phyloP scores from a whole-genome alignment of 768 basidiomycete species.

The Pleurotus cornucopiae region DNA sequence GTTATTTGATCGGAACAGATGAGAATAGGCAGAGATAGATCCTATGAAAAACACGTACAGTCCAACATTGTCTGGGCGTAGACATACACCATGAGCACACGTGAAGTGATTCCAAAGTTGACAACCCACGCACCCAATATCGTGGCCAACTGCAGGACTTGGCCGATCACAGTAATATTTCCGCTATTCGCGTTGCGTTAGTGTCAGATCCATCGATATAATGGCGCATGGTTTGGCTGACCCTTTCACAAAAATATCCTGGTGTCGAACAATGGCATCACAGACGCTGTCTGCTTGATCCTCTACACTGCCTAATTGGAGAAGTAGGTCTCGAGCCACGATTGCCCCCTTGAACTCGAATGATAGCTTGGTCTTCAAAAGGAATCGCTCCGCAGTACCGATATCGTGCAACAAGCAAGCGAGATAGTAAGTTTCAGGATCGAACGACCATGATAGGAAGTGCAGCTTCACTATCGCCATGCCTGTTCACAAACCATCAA shows the following conservation, averaged over 20 bases:
- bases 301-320: conserved; percentile 35
- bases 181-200: conserved; percentile 24
- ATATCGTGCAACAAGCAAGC: conserved; percentile 51
- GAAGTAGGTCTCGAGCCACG: conserved; percentile 44
- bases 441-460: conserved; percentile 42
- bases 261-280: conserved; percentile 47
- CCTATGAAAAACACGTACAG: conserved; percentile 25
- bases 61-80: conserved; percentile 36
- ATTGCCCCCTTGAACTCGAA: conserved; percentile 57
- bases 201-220: background rate
- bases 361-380: conserved; percentile 49
- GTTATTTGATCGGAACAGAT: conserved; percentile 8
- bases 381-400: conserved; percentile 43
- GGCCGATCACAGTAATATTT: conserved; percentile 46
- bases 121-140: conserved; percentile 32
- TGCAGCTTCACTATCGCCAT: conserved; percentile 41
- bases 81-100: conserved; percentile 3
- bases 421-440: conserved; percentile 44
- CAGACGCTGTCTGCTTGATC: conserved; percentile 51
- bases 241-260: conserved; percentile 44
- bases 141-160: conserved; percentile 45
- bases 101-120: conserved; percentile 2
- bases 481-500: conserved; percentile 24
- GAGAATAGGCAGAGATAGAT: background rate
- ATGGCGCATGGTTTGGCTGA: conserved; percentile 11